phyloP scores from a whole-genome alignment of 108 stramenopile species.

The Mediolabrus comicus region DNA sequence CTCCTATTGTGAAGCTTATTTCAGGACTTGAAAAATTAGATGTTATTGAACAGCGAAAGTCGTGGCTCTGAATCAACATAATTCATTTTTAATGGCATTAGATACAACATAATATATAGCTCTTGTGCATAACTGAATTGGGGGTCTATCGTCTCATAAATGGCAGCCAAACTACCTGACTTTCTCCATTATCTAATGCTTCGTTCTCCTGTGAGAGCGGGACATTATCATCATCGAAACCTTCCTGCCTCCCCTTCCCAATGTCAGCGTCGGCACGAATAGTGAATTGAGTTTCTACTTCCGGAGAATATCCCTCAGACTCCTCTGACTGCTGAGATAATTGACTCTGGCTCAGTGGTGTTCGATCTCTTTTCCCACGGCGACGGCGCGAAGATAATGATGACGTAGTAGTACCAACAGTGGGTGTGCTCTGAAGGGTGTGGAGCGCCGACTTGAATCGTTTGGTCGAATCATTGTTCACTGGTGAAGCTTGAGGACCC shows the following conservation, averaged over 20 bases:
- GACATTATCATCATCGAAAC: slow-evolving; percentile 8
- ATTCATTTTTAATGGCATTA: background rate
- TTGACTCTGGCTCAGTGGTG: background rate
- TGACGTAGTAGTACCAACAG: background rate
- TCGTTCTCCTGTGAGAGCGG: slow-evolving; percentile 29
- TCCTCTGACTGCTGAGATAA: background rate
- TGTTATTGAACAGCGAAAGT: background rate
- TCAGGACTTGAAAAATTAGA: slow-evolving; percentile 43
- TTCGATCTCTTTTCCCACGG: slow-evolving; percentile 2
- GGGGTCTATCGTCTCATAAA: background rate
- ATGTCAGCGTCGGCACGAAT: slow-evolving; percentile 13
- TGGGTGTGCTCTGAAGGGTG: background rate
- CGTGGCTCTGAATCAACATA: background rate
- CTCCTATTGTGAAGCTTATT: slow-evolving; percentile 76
- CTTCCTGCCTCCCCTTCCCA: background rate
- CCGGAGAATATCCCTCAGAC: background rate
- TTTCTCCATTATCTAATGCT: slow-evolving; percentile 29
- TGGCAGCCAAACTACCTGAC: slow-evolving; percentile 40
- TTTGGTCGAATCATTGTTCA: background rate
- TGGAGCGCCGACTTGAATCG: slow-evolving; percentile 1
- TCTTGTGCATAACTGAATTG: background rate
- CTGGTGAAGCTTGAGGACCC: background rate
- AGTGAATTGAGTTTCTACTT: slow-evolving; percentile 14
- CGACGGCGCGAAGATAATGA: background rate
- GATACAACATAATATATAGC: background rate